phyloP scores from a whole-genome alignment of 805 yeast species.

The Cyberlindnera saturnus region DNA sequence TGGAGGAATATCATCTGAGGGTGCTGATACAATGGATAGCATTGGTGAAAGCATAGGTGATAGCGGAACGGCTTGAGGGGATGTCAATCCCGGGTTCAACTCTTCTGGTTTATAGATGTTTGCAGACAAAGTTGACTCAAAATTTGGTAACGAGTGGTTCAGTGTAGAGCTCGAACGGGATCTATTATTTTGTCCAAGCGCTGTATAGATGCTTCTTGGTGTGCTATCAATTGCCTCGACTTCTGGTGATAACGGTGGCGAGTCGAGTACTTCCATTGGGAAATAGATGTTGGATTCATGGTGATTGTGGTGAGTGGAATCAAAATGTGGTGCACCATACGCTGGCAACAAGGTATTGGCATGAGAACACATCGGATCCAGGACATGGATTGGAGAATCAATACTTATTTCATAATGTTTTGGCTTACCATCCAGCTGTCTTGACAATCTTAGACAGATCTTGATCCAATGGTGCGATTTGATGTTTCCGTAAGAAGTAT shows the following conservation, averaged over 20 bases:
- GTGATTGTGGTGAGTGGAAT: slow-evolving; percentile 3
- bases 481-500: slow-evolving; percentile 72
- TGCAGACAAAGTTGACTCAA: slow-evolving; percentile 32
- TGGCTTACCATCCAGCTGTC: slow-evolving; percentile 57
- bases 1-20: slow-evolving; percentile 44
- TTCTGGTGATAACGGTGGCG: slow-evolving; percentile 52
- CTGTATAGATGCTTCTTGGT: slow-evolving; percentile 12
- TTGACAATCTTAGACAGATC: slow-evolving; percentile 74
- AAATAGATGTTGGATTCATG: slow-evolving; percentile 34
- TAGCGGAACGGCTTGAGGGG: slow-evolving; percentile 62
- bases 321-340: slow-evolving; percentile 35
- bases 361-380: slow-evolving; percentile 73
- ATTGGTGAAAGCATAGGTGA: slow-evolving; percentile 43
- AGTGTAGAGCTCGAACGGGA: slow-evolving; percentile 29
- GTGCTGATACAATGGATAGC: slow-evolving; percentile 41
- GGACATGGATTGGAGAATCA: slow-evolving; percentile 87
- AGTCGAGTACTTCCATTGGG: slow-evolving; percentile 30
- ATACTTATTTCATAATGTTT: slow-evolving; percentile 93
- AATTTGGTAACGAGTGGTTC: slow-evolving; percentile 25
- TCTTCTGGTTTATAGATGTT: slow-evolving; percentile 52
- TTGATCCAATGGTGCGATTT: slow-evolving; percentile 96
- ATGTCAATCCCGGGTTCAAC: slow-evolving; percentile 36
- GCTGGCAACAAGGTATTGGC: slow-evolving; percentile 75
- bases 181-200: slow-evolving; percentile 14
- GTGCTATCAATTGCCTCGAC: slow-evolving; percentile 40